Evolutionary conservation across 768 basidiomycete genomes (phyloP).

Genomic region (Leucocoprinus leucothites): DNA sequence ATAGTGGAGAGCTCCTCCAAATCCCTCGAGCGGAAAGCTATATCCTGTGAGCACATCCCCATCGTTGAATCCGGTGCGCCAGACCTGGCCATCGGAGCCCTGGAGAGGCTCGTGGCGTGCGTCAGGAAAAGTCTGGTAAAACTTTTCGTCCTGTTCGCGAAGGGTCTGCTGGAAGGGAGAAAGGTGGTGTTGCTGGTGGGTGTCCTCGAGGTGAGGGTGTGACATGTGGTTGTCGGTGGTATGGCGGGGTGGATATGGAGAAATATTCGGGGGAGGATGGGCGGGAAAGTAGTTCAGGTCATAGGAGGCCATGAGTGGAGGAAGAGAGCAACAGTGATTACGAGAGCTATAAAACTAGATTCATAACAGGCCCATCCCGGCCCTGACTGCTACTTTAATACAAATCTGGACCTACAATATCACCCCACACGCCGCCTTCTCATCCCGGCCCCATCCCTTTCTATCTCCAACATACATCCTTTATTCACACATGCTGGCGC

Average conservation of each 20-base stretch:
- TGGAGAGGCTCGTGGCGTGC: constrained; percentile 8
- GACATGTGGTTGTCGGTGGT: neutral
- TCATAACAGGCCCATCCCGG: too few species aligned
- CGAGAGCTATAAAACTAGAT: constrained; percentile 5
- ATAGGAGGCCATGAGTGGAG: constrained; percentile 1
- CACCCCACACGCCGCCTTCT: too few species aligned
- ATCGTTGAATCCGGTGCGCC: neutral
- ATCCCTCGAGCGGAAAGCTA: neutral
- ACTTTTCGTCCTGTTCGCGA: constrained; percentile 34
- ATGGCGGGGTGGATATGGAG: neutral
- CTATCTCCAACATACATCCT: neutral
- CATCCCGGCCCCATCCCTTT: too few species aligned
- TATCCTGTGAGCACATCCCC: neutral
- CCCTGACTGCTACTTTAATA: too few species aligned
- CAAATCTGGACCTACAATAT: constrained; percentile 2
- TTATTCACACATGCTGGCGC: neutral
- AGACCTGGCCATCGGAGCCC: neutral
- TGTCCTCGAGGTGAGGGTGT: neutral
- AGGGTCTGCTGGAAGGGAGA: constrained; percentile 29
- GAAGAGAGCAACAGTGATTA: neutral
- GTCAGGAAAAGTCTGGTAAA: constrained; percentile 26
- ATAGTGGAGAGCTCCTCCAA: neutral
- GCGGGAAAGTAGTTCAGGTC: too few species aligned
- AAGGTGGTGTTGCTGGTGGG: neutral
- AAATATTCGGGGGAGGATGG: constrained; percentile 3